Base-by-base conservation (phyloP, 768 basidiomycete species). In the Leucosporidium yakuticum region DNA sequence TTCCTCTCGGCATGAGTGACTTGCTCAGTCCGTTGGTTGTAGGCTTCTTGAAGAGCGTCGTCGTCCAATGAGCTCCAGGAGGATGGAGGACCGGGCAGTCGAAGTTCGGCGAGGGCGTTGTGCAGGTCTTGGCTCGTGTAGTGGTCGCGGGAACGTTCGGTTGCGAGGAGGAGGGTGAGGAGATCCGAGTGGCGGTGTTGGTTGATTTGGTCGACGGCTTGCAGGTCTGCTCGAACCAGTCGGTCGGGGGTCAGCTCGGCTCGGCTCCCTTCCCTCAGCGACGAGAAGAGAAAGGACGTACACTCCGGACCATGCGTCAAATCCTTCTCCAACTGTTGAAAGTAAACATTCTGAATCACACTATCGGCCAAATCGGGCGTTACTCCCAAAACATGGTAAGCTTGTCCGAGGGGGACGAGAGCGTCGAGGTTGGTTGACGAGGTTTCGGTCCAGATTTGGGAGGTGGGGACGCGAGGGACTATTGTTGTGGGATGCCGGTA, bases 331-430 rank as follows among this genome's bases (percentile, higher is more conserved):
- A 15, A 20, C 25, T 66, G 62, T 12, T 39, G 2, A 4, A 66
- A 59, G 56, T 69, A 69, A 0, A 64, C 62, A 29, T 25, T 29
- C 19, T 36, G 11, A 34, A 72, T 23, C 17, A 63, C 59, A 7
- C 44, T 23, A 51, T 72, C 71, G 11, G 62, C 34, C 2, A 69
- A 20, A 25, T 68, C 64, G 12, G 71, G 71, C 20, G 65, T 67
- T 8, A 56, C 32, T 4, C 71, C 71, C 39, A 72, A 63, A 0
- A 6, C 17, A 49, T 34, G 25, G 55, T 72, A 72, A 5, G 64
- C 54, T 1, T 14, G 2, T 4, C 62, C 71, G 15, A 23, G 44
- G 11, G 27, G 21, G 21, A 29, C 59, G 27, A 60, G 44, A 2
- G n/a, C 59, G 5, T 36, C 32, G 29, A 17, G 19, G 15, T 23